A percentile compares a stretch with the other conserved stretches of the same genome.
Conservation (phyloP, 2,329 filamentous ascomycete genomes). For the Fonsecaea erecta region DNA sequence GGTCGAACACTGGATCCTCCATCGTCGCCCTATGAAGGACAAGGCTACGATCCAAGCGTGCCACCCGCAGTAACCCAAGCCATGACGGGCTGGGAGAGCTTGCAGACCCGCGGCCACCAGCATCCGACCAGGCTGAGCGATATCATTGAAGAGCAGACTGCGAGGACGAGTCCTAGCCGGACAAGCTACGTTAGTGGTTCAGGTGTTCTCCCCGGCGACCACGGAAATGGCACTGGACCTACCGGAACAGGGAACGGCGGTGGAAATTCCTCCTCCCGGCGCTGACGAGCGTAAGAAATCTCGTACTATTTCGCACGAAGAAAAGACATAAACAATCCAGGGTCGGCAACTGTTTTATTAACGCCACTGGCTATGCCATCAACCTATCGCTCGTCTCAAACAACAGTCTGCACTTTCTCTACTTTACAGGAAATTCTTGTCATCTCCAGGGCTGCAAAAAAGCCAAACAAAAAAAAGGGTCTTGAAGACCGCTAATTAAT, state of each 20-base stretch:
- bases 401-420: not conserved
- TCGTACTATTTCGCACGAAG: not conserved
- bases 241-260: constrained; percentile 2
- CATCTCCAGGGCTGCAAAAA: not conserved
- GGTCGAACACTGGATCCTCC: constrained; percentile 16
- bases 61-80: constrained; percentile 24
- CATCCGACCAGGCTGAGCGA: constrained; percentile 88
- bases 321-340: not conserved
- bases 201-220: constrained; percentile 19
- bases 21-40: constrained; percentile 66
- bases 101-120: constrained; percentile 72
- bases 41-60: constrained; percentile 61
- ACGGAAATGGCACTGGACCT: not conserved
- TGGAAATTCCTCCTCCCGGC: not conserved
- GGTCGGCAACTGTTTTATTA: not conserved
- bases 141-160: constrained; percentile 78
- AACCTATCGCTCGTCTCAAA: not conserved
- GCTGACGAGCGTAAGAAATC: constrained; percentile 11
- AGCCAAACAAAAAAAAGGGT: not conserved
- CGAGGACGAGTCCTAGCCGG: constrained; percentile 66
- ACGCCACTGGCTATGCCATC: not conserved
- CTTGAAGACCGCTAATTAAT: not conserved
- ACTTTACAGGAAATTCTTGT: not conserved
- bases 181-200: constrained; percentile 53
- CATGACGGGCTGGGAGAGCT: constrained; percentile 73